Evolutionary conservation across 2,329 filamentous ascomycete genomes (phyloP), one percentile per base, ranked within the genome.

Genomic region (Talaromyces sp.): DNA sequence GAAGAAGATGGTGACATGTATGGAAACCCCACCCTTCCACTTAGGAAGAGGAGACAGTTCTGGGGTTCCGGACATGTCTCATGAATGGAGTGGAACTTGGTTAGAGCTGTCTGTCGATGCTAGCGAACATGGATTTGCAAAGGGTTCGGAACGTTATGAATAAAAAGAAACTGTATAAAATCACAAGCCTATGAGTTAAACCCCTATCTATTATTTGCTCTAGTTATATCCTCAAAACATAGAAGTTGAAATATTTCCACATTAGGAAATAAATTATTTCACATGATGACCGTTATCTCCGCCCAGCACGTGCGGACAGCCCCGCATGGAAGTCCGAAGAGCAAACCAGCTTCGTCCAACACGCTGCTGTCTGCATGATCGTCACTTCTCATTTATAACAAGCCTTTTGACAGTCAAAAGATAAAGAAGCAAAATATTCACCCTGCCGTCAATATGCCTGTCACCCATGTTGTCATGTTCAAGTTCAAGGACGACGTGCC

Each of bases 401-500:
- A n/a, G 5, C 5, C 5, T 6, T 7, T 50, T 50, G 4, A 26
- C 9, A 26, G 13, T 13, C 43, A 50, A 8, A 26, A 9, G 6
- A 21, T 5, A 13, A 50, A 21, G 43, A 21, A 50, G 24, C 9
- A 14, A 6, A 52, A 52, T 29, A 27, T 17, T 17, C 13, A 19
- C 24, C 14, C 8, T 11, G 8, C 49, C 26, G 49, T 17, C 11
- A 52, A 26, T 10, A 61, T 61, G 59, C 50, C 59, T 13, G 59
- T 55, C 41, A 24, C 14, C 31, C 59, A 61, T 51, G 59, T 61
- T 6, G 59, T 58, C n/a, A 61, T 58, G 59, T 26, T 61, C 38
- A 61, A 58, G 51, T 61, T 61, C 59, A 61, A 56, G 51, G 56
- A 58, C 27, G 56, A 58, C 17, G 19, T 26, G 5, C 52, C 32